A percentile compares a stretch with the other conserved stretches of the same genome.
Conservation (phyloP, 2,329 filamentous ascomycete species). For the Penicillium nordicum region DNA sequence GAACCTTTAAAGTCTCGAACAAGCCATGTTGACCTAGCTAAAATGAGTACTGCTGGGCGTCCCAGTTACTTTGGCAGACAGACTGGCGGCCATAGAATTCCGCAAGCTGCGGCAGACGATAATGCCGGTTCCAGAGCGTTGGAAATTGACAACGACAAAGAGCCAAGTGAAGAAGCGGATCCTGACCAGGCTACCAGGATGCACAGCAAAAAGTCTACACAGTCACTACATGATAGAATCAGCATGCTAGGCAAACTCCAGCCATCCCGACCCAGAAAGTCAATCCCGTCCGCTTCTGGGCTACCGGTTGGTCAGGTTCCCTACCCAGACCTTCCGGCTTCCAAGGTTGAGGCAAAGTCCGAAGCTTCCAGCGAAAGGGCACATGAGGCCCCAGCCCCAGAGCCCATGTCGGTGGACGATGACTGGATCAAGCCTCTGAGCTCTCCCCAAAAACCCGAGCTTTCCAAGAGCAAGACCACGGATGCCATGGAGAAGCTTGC, state of each 20-base stretch:
- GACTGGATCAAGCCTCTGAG: constrained; percentile 59
- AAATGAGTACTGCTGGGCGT: constrained; percentile 46
- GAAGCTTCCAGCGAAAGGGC: constrained; percentile 22
- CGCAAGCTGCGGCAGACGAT: constrained; percentile 36
- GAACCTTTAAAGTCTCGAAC: constrained; percentile 83
- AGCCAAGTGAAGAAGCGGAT: constrained; percentile 45
- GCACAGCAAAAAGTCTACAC: constrained; percentile 88
- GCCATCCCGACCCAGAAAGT: constrained; percentile 45
- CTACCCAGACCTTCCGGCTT: constrained; percentile 36
- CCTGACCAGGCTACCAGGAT: constrained; percentile 54
- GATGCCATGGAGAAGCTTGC: constrained; percentile 57
- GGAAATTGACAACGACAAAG: constrained; percentile 56
- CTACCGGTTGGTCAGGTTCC: constrained; percentile 31
- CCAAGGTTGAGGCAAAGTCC: constrained; percentile 28
- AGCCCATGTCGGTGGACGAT: constrained; percentile 42
- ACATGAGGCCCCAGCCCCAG: constrained; percentile 19
- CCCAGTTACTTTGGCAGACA: constrained; percentile 71
- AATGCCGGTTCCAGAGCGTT: constrained; percentile 47
- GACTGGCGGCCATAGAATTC: constrained; percentile 58
- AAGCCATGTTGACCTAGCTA: constrained; percentile 69
- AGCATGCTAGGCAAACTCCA: constrained; percentile 64
- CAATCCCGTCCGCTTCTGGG: constrained; percentile 38
- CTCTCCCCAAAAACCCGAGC: constrained; percentile 47
- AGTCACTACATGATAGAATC: constrained; percentile 88
- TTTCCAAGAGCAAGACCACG: constrained; percentile 60